Percentiles rank a stretch among this genome's conserved stretches.
phyloP scores from a whole-genome alignment of 257 asterid genomes.

The Buddleja alternifolia region DNA sequence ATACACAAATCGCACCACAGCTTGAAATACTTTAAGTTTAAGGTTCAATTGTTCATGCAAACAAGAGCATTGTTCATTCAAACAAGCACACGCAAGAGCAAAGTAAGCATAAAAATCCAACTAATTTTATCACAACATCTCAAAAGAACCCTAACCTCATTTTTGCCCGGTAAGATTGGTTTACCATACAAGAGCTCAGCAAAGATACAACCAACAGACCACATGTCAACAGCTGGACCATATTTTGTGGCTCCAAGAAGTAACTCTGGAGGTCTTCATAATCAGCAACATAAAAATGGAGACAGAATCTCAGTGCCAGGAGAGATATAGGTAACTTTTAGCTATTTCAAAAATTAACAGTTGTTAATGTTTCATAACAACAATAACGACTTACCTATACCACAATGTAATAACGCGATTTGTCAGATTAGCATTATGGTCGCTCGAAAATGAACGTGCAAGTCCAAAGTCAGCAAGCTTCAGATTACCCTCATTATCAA shows the following conservation, averaged over 20 bases:
- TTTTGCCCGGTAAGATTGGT: conserved; percentile 86
- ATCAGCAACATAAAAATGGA: conserved; percentile 11
- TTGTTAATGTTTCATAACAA: not conserved
- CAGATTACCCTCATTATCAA: conserved; percentile 92
- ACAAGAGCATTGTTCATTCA: too few species aligned
- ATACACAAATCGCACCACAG: too few species aligned
- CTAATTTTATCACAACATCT: not conserved
- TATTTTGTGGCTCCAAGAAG: conserved; percentile 97
- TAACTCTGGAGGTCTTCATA: conserved; percentile 89
- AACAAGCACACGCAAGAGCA: too few species aligned
- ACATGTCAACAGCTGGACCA: conserved; percentile 98
- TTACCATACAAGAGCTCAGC: conserved; percentile 91
- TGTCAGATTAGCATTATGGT: conserved; percentile 85
- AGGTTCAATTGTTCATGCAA: too few species aligned
- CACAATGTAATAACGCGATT: conserved; percentile 95
- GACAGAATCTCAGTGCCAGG: conserved; percentile 22
- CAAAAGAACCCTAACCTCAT: conserved; percentile 63
- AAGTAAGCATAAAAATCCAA: conserved; percentile 9
- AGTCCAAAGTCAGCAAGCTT: conserved; percentile 98
- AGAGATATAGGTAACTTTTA: not conserved
- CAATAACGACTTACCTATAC: conserved; percentile 70
- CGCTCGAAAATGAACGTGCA: conserved; percentile 85
- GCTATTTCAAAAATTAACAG: not conserved
- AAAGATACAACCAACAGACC: conserved; percentile 99
- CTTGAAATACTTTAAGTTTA: too few species aligned